Base-by-base conservation (phyloP, 2,329 filamentous ascomycete species). In the Xylaria sp. region DNA sequence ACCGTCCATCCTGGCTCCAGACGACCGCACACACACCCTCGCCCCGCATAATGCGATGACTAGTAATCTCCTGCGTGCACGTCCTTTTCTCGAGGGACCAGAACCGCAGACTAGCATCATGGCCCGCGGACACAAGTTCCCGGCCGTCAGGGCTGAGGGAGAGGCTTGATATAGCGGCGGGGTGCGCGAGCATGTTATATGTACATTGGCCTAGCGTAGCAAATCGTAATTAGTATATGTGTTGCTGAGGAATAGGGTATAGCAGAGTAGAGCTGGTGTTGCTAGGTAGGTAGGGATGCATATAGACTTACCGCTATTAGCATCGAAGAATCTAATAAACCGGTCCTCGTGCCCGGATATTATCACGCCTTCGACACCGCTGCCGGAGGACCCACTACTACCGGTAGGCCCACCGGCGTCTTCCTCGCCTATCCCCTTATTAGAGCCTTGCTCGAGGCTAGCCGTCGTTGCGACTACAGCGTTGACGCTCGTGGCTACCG, bases 111-210 rank as follows among this genome's bases (percentile, higher is more conserved):
- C 92, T 95, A 56, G 94, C 94, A 75, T 99, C 95, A 76, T 99
- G 95, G 21, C 95, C 95, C 1, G 93, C 95, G 47, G 93, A 97
- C 51, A 99, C 94, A 11, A 97, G 89, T 80, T 99, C 95, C 61
- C 90, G 89, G 47, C 94, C 94, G 73, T 98, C 94, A 14, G 94
- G 95, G 69, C 92, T 97, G 19, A 99, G 86, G 0, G 92, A 96
- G 4, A 99, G 84, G 25, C 92, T 90, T 1, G 95, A 96, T 69
- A 99, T 97, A 60, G 95, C 90, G 2, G 94, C 91, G 0, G 95
- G 93, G 72, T 99, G 95, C 5, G 95, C 95, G 63, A 98, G 87
- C 95, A 99, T 99, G 73, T 91, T 96, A 79, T 99, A 99, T 67
- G 95, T 98, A 80, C 94, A 97, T 92, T 99, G 95, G 60, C 95